Conservation (phyloP, 768 basidiomycete species). For the Suillus weaverae region DNA sequence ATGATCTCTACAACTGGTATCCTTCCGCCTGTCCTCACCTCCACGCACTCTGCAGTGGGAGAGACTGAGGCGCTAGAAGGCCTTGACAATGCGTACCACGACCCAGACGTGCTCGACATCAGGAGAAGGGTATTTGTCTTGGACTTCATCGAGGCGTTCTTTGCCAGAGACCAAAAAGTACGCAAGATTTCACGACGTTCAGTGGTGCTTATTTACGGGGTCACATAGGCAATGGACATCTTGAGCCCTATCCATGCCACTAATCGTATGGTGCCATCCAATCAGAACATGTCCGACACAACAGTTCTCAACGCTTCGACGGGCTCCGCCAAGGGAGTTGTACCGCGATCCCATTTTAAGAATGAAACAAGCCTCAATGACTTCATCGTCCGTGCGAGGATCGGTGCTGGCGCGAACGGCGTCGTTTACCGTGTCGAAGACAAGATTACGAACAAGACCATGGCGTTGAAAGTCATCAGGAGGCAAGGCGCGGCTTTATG, state of each 20-base stretch:
- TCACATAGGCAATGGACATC: not conserved
- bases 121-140: not conserved
- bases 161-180: conserved; percentile 3
- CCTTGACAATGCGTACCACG: conserved; percentile 5
- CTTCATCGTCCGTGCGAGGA: conserved; percentile 3
- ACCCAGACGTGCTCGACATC: conserved; percentile 12
- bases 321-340: not conserved
- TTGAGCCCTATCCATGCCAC: conserved; percentile 2
- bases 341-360: not conserved
- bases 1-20: conserved; percentile 3
- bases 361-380: not conserved
- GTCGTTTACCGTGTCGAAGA: conserved; percentile 10
- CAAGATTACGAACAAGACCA: conserved; percentile 3
- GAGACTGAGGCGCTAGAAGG: not conserved
- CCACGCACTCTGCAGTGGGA: not conserved
- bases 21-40: conserved; percentile 2
- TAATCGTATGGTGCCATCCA: not conserved
- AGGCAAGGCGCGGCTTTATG: not conserved
- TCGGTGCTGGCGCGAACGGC: conserved; percentile 10
- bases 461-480: conserved; percentile 14
- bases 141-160: not conserved
- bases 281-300: not conserved
- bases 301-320: not conserved
- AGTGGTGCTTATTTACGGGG: not conserved
- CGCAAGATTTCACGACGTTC: not conserved